These are phyloP conservation scores for Apiospora kogelbergensis DNA, from an alignment of 2,329 filamentous ascomycete species.

Conservation along the genomic window DNA sequence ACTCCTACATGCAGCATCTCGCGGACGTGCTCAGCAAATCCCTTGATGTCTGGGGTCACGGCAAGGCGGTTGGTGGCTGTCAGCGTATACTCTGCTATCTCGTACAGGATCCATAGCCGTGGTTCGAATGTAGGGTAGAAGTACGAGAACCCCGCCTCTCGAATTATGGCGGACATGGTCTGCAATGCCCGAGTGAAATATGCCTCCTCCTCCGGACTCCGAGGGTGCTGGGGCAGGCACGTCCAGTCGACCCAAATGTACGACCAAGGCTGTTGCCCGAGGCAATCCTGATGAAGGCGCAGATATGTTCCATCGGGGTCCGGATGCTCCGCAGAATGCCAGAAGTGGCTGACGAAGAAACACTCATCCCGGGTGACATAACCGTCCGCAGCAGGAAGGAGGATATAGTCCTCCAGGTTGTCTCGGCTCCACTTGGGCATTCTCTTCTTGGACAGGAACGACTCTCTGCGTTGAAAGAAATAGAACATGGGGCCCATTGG, in stretches of 20 bases:
- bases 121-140: conserved; percentile 26
- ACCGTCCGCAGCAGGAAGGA: conserved; percentile 21
- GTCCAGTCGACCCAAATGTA: conserved; percentile 30
- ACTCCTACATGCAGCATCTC: conserved; percentile 12
- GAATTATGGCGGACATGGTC: conserved; percentile 25
- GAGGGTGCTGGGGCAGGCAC: conserved; percentile 26
- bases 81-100: conserved; percentile 14
- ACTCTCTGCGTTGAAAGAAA: conserved; percentile 18
- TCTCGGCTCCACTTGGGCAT: conserved; percentile 18
- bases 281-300: conserved; percentile 19
- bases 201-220: conserved; percentile 17
- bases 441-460: conserved; percentile 14
- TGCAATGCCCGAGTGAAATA: conserved; percentile 23
- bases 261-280: conserved; percentile 22
- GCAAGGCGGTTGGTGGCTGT: neutral
- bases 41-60: neutral
- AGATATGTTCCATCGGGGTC: conserved; percentile 25
- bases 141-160: conserved; percentile 25
- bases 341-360: conserved; percentile 29
- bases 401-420: conserved; percentile 22
- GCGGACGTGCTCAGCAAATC: neutral
- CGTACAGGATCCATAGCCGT: conserved; percentile 27
- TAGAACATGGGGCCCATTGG: conserved; percentile 5
- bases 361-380: conserved; percentile 21
- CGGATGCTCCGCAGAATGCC: conserved; percentile 22